phyloP scores from a whole-genome alignment of 2,329 filamentous ascomycete genomes.

The Ascochyta clinopodiicola region DNA sequence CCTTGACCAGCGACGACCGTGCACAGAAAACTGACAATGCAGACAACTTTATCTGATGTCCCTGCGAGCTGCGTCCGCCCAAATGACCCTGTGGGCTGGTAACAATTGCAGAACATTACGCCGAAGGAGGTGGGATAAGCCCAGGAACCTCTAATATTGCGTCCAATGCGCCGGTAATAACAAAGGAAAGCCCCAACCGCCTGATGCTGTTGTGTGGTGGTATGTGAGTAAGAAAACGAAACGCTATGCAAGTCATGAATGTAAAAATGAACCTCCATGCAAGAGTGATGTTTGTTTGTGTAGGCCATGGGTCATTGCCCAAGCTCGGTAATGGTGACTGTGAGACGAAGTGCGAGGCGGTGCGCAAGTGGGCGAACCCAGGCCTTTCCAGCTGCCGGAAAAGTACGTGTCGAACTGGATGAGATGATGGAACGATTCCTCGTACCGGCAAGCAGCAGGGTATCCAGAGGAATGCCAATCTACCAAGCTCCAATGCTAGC shows the following conservation, averaged over 20 bases:
- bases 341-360: neutral
- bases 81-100: neutral
- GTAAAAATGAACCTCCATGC: constrained; percentile 30
- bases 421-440: neutral
- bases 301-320: neutral
- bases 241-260: constrained; percentile 50
- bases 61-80: neutral
- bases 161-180: constrained; percentile 19
- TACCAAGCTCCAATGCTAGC: constrained; percentile 65
- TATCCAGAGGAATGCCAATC: constrained; percentile 16
- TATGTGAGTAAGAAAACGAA: constrained; percentile 24
- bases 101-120: constrained; percentile 28
- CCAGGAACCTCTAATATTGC: constrained; percentile 9
- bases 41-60: constrained; percentile 6
- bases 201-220: constrained; percentile 34
- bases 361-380: neutral
- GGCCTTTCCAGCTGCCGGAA: neutral
- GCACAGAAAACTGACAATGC: neutral
- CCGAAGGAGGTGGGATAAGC: constrained; percentile 17
- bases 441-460: neutral
- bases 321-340: neutral
- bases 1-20: neutral
- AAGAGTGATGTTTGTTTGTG: constrained; percentile 10
- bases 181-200: constrained; percentile 21
- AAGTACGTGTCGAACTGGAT: neutral